These are phyloP conservation scores for Solanum chacoense DNA, from an alignment of 305 asterid species.

Conservation along the genomic window DNA sequence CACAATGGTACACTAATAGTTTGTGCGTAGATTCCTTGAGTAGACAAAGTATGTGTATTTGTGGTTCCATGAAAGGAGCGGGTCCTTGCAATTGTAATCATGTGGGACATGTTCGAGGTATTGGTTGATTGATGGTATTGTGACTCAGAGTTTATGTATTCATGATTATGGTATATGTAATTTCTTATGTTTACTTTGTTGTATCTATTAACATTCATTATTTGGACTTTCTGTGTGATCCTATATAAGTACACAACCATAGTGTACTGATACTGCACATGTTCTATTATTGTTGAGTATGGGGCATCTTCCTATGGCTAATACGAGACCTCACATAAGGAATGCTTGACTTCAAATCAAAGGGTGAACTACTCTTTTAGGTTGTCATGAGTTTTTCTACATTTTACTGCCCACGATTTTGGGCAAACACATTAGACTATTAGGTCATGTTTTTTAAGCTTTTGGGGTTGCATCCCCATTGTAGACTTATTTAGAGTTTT, in stretches of 20 bases:
- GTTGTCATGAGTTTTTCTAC: neutral
- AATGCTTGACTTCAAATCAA: neutral
- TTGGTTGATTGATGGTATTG: neutral
- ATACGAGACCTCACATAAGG: neutral
- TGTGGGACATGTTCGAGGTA: neutral
- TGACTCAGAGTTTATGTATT: neutral
- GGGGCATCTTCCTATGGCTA: neutral
- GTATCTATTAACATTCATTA: too few species aligned
- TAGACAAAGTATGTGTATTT: neutral
- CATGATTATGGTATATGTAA: neutral
- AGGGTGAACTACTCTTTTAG: neutral
- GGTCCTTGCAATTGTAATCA: neutral
- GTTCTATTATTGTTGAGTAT: neutral
- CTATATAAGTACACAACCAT: neutral
- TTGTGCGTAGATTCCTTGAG: neutral
- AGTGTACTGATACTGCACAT: neutral
- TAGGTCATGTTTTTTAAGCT: neutral
- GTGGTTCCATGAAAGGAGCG: neutral
- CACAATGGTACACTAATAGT: too few species aligned
- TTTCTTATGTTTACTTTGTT: neutral
- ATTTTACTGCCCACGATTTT: neutral
- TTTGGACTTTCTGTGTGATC: neutral
- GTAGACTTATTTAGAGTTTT: neutral
- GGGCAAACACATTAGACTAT: too few species aligned
- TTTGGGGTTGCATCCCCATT: neutral